phyloP scores from a whole-genome alignment of 768 basidiomycete species.

The Termitomyces sp. region DNA sequence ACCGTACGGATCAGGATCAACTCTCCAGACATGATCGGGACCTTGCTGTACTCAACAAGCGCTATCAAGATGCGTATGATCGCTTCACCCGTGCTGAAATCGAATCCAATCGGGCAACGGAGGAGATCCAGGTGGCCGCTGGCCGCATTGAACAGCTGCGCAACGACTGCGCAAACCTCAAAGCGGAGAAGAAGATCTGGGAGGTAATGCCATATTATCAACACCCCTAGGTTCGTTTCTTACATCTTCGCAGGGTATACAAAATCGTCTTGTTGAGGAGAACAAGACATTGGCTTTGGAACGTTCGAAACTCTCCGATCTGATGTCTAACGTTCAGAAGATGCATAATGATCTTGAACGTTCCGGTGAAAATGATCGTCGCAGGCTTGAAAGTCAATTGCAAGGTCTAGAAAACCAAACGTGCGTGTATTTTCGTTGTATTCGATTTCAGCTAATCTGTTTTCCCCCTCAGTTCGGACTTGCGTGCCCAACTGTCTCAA shows the following conservation, averaged over 20 bases:
- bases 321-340: slow-evolving; percentile 86
- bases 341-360: slow-evolving; percentile 88
- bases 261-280: slow-evolving; percentile 79
- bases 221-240: slow-evolving; percentile 2
- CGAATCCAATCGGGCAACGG: slow-evolving; percentile 63
- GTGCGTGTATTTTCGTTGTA: slow-evolving; percentile 36
- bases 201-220: slow-evolving; percentile 46
- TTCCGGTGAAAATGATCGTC: slow-evolving; percentile 78
- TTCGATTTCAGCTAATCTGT: not conserved
- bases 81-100: slow-evolving; percentile 75
- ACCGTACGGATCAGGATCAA: slow-evolving; percentile 69
- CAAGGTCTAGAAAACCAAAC: slow-evolving; percentile 75
- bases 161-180: slow-evolving; percentile 82
- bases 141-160: slow-evolving; percentile 71
- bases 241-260: slow-evolving; percentile 54
- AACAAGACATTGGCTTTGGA: slow-evolving; percentile 78
- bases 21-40: slow-evolving; percentile 58
- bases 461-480: slow-evolving; percentile 66
- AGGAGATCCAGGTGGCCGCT: slow-evolving; percentile 59
- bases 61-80: slow-evolving; percentile 70
- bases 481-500: slow-evolving; percentile 62
- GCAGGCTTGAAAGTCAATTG: slow-evolving; percentile 75
- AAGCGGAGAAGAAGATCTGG: slow-evolving; percentile 93
- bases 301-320: slow-evolving; percentile 78
- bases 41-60: slow-evolving; percentile 59